Conservation (phyloP, 1,284 basidiomycete species). For the Pterulicium gracile region DNA sequence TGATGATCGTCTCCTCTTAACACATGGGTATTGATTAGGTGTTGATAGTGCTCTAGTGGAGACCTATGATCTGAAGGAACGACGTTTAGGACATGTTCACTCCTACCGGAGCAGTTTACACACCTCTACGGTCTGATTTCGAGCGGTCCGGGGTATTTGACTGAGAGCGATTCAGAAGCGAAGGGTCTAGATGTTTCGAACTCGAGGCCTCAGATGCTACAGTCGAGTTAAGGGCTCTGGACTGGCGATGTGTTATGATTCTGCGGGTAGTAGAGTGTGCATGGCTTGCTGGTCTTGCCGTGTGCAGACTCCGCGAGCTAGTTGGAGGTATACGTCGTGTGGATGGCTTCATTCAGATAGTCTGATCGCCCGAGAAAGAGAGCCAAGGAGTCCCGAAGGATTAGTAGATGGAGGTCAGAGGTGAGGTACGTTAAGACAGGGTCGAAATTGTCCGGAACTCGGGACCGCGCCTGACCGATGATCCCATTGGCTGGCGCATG, state of each 20-base stretch:
- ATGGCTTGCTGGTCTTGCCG: too few species aligned
- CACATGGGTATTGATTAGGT: slow-evolving; percentile 60
- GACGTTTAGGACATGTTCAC: not conserved
- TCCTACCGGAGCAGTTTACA: not conserved
- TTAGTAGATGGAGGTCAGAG: too few species aligned
- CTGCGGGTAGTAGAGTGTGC: too few species aligned
- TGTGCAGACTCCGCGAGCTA: too few species aligned
- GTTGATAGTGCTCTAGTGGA: slow-evolving; percentile 65
- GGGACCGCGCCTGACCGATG: too few species aligned
- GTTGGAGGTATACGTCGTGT: too few species aligned
- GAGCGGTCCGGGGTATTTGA: not conserved
- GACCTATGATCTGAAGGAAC: slow-evolving; percentile 17
- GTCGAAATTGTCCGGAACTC: too few species aligned
- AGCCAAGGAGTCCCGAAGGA: too few species aligned
- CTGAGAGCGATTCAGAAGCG: not conserved
- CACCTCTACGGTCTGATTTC: not conserved
- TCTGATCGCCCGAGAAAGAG: too few species aligned
- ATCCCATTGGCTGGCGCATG: too few species aligned
- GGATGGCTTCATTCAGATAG: too few species aligned
- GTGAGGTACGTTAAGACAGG: too few species aligned
- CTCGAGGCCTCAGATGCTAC: slow-evolving; percentile 17
- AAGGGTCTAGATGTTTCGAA: not conserved
- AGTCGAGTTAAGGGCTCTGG: slow-evolving; percentile 24
- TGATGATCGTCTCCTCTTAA: slow-evolving; percentile 80
- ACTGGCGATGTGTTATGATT: slow-evolving; percentile 9